phyloP scores from a whole-genome alignment of 345 rosid species.

The Sisymbrium altissimum region DNA sequence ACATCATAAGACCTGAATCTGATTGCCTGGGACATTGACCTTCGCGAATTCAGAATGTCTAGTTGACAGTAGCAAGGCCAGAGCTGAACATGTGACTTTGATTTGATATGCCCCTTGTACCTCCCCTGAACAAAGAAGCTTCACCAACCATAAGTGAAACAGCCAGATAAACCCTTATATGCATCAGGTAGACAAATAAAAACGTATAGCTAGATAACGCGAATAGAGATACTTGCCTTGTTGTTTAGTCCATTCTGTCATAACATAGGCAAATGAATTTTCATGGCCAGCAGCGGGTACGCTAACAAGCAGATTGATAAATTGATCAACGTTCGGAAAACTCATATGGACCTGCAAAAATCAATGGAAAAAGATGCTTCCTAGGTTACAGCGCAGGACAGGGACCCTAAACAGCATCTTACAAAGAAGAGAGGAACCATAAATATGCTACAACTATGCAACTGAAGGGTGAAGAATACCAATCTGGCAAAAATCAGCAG shows the following conservation, averaged over 20 bases:
- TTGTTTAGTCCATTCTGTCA: slow-evolving; percentile 89
- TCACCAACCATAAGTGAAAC: slow-evolving; percentile 15
- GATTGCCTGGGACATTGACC: slow-evolving; percentile 71
- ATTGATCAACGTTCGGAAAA: slow-evolving; percentile 69
- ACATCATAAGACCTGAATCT: slow-evolving; percentile 52
- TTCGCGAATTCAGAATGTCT: slow-evolving; percentile 67
- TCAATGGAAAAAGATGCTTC: neutral
- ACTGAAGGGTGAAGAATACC: slow-evolving; percentile 46
- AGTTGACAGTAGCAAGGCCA: slow-evolving; percentile 73
- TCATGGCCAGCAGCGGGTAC: slow-evolving; percentile 61
- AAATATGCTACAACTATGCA: slow-evolving; percentile 7
- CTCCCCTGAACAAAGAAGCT: slow-evolving; percentile 53
- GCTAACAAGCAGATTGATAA: slow-evolving; percentile 63
- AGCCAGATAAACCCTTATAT: neutral
- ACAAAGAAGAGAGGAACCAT: slow-evolving; percentile 3
- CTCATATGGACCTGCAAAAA: slow-evolving; percentile 79
- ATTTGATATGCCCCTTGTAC: slow-evolving; percentile 86
- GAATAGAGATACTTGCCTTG: slow-evolving; percentile 57
- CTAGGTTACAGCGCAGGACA: neutral
- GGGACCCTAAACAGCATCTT: neutral
- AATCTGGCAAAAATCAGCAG: slow-evolving; percentile 85
- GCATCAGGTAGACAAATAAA: slow-evolving; percentile 11
- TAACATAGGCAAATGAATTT: slow-evolving; percentile 68
- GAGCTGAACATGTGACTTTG: slow-evolving; percentile 79
- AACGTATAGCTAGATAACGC: neutral